phyloP scores from a whole-genome alignment of 2,329 filamentous ascomycete genomes.

The Fusarium sp. region DNA sequence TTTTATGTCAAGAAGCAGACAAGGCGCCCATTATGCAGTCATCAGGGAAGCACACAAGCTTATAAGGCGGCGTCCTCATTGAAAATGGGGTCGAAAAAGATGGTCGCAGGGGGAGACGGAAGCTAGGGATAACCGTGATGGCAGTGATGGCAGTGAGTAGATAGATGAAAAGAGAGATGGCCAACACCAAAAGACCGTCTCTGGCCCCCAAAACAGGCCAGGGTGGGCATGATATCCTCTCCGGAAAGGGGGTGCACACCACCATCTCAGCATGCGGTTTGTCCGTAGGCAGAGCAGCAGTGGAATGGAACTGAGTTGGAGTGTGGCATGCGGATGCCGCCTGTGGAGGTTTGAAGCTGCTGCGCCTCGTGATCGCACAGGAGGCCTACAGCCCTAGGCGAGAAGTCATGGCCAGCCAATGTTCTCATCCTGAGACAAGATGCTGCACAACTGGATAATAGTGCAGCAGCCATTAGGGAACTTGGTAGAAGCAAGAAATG shows the following conservation, averaged over 20 bases:
- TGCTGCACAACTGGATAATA: conserved; percentile 19
- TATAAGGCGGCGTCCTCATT: conserved; percentile 33
- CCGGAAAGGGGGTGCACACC: neutral
- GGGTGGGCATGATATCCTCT: conserved; percentile 16
- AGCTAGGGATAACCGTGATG: neutral
- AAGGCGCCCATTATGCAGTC: conserved; percentile 31
- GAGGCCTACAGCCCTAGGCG: conserved; percentile 28
- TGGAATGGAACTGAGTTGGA: neutral
- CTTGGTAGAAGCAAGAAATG: conserved; percentile 1
- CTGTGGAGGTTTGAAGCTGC: conserved; percentile 14
- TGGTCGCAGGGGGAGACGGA: conserved; percentile 2
- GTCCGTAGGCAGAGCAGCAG: neutral
- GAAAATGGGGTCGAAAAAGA: conserved; percentile 8
- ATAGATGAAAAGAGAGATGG: neutral
- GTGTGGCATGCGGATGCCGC: neutral
- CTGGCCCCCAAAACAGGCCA: conserved; percentile 31
- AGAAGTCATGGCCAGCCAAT: conserved; percentile 4
- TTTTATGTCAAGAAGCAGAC: conserved; percentile 7
- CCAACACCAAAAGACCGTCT: neutral
- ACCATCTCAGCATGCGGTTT: neutral
- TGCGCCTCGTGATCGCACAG: conserved; percentile 33
- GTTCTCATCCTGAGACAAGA: conserved; percentile 15
- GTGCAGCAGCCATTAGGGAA: conserved; percentile 7
- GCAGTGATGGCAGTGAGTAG: conserved; percentile 35
- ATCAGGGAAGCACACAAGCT: conserved; percentile 20